phyloP scores from a whole-genome alignment of 176 grass and related monocot genomes.

The Sorghum bicolor region DNA sequence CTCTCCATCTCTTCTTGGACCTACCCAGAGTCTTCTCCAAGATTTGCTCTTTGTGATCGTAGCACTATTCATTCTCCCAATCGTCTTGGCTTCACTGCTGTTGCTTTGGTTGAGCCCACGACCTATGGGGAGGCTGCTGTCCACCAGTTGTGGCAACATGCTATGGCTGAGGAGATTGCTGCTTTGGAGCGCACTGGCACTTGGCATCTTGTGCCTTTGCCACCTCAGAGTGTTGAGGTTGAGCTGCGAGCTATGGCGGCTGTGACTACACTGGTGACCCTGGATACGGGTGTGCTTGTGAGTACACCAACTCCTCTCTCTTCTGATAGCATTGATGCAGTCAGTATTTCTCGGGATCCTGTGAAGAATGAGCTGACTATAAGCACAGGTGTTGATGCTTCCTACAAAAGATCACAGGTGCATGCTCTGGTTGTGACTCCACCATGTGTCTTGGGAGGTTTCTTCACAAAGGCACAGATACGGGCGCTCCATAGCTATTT shows the following conservation, averaged over 20 bases:
- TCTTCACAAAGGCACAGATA: background rate
- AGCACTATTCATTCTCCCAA: background rate
- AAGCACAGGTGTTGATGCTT: background rate
- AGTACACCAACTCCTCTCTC: background rate
- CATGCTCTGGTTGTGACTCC: background rate
- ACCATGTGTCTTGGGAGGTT: background rate
- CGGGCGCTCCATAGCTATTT: background rate
- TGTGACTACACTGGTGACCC: background rate
- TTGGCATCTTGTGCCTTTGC: background rate
- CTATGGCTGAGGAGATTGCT: background rate
- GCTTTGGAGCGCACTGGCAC: background rate
- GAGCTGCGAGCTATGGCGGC: background rate
- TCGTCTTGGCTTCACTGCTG: background rate
- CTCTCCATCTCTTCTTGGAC: background rate
- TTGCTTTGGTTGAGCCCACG: background rate
- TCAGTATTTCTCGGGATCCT: background rate
- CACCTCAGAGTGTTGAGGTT: background rate
- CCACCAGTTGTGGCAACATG: background rate
- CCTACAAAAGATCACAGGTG: background rate
- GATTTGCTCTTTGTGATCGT: background rate
- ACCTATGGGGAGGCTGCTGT: background rate
- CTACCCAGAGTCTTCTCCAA: background rate
- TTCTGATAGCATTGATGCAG: background rate
- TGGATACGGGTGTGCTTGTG: background rate
- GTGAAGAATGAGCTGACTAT: background rate